Base-by-base conservation (phyloP, 202 grass and related monocot genomes). In the Hordeum pubiflorum region DNA sequence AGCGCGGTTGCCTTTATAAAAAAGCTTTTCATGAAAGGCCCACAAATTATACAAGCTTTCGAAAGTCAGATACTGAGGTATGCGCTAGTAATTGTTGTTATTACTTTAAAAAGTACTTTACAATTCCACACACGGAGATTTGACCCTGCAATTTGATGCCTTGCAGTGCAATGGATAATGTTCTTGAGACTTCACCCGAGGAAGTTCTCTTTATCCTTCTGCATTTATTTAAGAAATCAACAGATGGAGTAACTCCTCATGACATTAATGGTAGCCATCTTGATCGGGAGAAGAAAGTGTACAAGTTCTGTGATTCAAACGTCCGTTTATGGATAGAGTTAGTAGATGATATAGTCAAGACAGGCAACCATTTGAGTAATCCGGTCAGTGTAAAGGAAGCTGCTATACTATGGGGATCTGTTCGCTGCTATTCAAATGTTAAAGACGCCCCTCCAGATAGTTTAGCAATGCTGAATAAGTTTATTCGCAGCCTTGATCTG, bases 391-490 rank as follows among this genome's bases (percentile, higher is more conserved):
- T 82, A 86, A 85, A 79, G 60, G 88, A 94, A 72, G 84, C 85
- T 61, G 91, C 90, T 78, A 79, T 94, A 76, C 62, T 97, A 39
- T 97, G 92, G 95, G 95, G 82, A 59, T 89, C 84, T 69, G 67
- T 97, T 84, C 81, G 63, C 62, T 97, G 90, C 76, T 97, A 86
- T 72, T 85, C 92, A 58, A 83, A 81, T 73, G 74, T 91, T 58
- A 83, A 73, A 82, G 33, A 78, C 86, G 74, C 76, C 44, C 70
- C 78, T 72, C 75, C 80, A 77, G 88, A 89, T 54, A 76, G 72
- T 74, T 73, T 91, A 44, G 72, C 63, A 60, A 38, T 75, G 68
- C 23, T 93, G 43, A 97, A 86, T 75, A 90, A 94, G 82, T 86
- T 97, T 66, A 93, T 97, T 69, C 60, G 68, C 74, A 85, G 48